Evolutionary conservation across 2,329 filamentous ascomycete genomes (phyloP).

Genomic region (Chalaropsis ovoidea): DNA sequence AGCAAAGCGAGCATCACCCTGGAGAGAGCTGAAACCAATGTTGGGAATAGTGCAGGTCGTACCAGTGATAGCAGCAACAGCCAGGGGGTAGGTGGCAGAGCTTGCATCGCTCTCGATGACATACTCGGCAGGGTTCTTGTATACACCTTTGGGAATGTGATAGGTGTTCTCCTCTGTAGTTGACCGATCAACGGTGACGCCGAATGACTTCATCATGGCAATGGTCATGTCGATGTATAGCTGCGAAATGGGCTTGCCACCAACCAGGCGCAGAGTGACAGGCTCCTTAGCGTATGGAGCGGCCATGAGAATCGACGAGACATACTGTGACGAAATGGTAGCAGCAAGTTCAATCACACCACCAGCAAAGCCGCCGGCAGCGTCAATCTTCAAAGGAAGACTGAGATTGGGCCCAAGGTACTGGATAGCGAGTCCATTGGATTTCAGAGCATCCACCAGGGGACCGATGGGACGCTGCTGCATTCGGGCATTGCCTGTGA

Average conservation of each 20-base stretch:
- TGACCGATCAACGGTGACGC: slow-evolving; percentile 68
- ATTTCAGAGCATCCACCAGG: slow-evolving; percentile 76
- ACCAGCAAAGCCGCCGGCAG: slow-evolving; percentile 71
- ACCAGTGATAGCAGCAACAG: slow-evolving; percentile 88
- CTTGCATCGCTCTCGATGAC: slow-evolving; percentile 94
- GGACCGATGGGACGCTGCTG: slow-evolving; percentile 89
- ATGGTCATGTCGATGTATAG: slow-evolving; percentile 98
- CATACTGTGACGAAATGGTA: slow-evolving; percentile 97
- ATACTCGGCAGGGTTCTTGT: slow-evolving; percentile 76
- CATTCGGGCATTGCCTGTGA: slow-evolving; percentile 94
- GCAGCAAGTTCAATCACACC: slow-evolving; percentile 86
- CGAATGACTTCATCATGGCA: slow-evolving; percentile 92
- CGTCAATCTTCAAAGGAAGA: slow-evolving; percentile 71
- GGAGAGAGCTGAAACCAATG: slow-evolving; percentile 82
- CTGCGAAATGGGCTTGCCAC: slow-evolving; percentile 95
- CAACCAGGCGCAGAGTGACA: slow-evolving; percentile 79
- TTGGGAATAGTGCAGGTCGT: slow-evolving; percentile 94
- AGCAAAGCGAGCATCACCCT: slow-evolving; percentile 91
- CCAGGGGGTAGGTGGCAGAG: slow-evolving; percentile 90
- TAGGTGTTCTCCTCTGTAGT: slow-evolving; percentile 78
- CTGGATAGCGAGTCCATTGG: slow-evolving; percentile 77
- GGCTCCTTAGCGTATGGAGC: slow-evolving; percentile 93
- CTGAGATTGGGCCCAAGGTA: slow-evolving; percentile 78
- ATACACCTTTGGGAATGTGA: slow-evolving; percentile 75
- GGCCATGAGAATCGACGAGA: slow-evolving; percentile 92